Evolutionary conservation across 805 yeast genomes (phyloP), one percentile per base, ranked within the genome.

Genomic region (Zygoascus tannicola): DNA sequence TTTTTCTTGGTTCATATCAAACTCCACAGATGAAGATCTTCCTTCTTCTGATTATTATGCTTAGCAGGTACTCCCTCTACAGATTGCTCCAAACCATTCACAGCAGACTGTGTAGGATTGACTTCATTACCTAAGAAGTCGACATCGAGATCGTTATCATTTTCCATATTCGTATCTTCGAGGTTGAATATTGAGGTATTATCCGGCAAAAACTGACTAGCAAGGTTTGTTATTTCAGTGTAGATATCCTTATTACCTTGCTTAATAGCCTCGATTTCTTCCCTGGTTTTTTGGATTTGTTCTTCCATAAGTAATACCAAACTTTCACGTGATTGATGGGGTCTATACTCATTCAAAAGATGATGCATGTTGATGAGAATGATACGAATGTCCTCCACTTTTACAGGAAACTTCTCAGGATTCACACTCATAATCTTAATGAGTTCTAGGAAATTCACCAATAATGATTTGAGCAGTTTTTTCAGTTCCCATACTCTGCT

Each of bases 291-390:
- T n/a, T 47, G 52, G 28, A 90, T 75, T 56, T 83, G 87, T 43
- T 76, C 80, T 54, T 74, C 78, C 58, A 85, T 64, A 43, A 82
- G 67, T 69, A 85, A 70, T 35, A 87, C 85, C 50, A 92, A 68
- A 40, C 88, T 80, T 56, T 92, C 98, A 42, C 97, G 71, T 2
- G 95, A 82, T 59, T 92, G 98, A 62, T 92, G 97, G 2, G 97
- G 92, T 48, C 98, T 70, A 63, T 92, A 92, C 42, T 88, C 87
- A 60, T 92, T 92, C 46, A 92, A 66, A 32, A 92, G 66, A 60
- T 92, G 97, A 59, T 92, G 97, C 50, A 92, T 79, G 57, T 92
- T 92, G 57, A 90, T 81, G 42, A 92, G 66, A 8, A 90, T 78
- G 12, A 81, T 72, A 50, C 94, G 75, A 32, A 92, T 76, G 51